Evolutionary conservation across 768 basidiomycete species (phyloP), one percentile per base, ranked within the genome.

Genomic region (Termitomyces sp.): DNA sequence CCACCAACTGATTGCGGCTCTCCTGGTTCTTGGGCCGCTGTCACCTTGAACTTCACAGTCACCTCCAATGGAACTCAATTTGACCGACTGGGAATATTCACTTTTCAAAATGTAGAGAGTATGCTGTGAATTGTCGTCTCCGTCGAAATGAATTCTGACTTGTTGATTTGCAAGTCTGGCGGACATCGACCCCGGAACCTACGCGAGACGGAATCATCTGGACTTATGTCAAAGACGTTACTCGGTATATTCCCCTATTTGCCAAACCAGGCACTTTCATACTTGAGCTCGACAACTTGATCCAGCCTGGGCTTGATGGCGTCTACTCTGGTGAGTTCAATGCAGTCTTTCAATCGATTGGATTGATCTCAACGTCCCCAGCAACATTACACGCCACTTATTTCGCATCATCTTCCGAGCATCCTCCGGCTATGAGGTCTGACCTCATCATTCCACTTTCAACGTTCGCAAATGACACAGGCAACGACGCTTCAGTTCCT

Each of bases 71-170:
- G 89, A 47, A 87, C 85, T 1, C 87, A 89, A 66, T 89, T 81
- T 57, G 87, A 88, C 63, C 80, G 88, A 14, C 73, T 89, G 8
- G 86, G 81, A 3, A 78, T 85, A 23, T 87, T 91, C 61, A 87
- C 86, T 9, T 85, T 90, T 66, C 82, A 88, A 30, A 84, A 88
- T 61, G 86, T 87, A 9, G 89, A 91, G 68, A 88, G 86, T 87
- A 65, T 53, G 81, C 63, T 42, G 5, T 26, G 30, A 3, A 19
- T 19, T 5, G 14, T 14, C 48, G 28, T 54, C 40, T 2, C 5
- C 15, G 17, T n/a, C 23, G 15, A 21, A 50, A 31, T 41, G 3
- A 21, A 47, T 49, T n/a, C 40, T 28, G 55, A 41, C n/a, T 50
- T 46, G 4, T 31, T 17, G n/a, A 15, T 5, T 30, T 30, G 11